Conservation (phyloP, 768 basidiomycete species). For the Mycena amicta region DNA sequence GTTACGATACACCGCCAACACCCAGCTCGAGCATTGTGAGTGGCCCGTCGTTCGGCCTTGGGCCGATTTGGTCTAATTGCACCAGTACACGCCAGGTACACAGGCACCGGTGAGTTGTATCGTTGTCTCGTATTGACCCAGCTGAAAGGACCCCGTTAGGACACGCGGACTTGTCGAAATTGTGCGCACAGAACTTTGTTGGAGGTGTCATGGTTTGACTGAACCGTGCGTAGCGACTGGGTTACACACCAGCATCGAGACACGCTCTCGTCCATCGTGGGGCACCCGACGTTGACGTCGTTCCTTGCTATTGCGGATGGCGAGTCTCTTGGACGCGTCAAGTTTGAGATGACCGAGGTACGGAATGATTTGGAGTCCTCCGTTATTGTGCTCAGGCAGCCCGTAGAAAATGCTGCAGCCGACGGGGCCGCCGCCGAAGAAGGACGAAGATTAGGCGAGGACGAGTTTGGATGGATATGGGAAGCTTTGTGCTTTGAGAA, state of each 20-base stretch:
- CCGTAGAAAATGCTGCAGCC: slow-evolving; percentile 92
- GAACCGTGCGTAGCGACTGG: slow-evolving; percentile 76
- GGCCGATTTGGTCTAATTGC: slow-evolving; percentile 14
- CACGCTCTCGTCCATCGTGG: slow-evolving; percentile 89
- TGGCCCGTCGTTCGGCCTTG: slow-evolving; percentile 24
- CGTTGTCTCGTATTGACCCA: slow-evolving; percentile 1
- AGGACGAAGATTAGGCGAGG: slow-evolving; percentile 70
- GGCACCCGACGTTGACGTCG: slow-evolving; percentile 83
- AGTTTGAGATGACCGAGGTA: slow-evolving; percentile 97
- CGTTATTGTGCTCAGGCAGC: not conserved
- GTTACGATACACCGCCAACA: slow-evolving; percentile 93
- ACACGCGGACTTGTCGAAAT: slow-evolving; percentile 95
- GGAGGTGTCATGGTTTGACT: slow-evolving; percentile 10
- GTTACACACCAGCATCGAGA: slow-evolving; percentile 96
- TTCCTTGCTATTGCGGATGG: slow-evolving; percentile 94
- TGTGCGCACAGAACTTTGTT: slow-evolving; percentile 53
- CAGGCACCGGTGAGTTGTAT: slow-evolving; percentile 78
- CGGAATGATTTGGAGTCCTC: too few relatives aligned
- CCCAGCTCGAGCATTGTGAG: slow-evolving; percentile 92
- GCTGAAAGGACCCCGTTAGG: slow-evolving; percentile 47
- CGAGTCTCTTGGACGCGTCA: slow-evolving; percentile 84
- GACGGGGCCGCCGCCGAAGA: slow-evolving; percentile 88
- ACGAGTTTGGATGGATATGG: not conserved
- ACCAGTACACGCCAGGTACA: slow-evolving; percentile 92
- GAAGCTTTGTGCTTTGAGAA: not conserved